Conservation (phyloP, 306 rosid genomes). For the Cicer arietinum region DNA sequence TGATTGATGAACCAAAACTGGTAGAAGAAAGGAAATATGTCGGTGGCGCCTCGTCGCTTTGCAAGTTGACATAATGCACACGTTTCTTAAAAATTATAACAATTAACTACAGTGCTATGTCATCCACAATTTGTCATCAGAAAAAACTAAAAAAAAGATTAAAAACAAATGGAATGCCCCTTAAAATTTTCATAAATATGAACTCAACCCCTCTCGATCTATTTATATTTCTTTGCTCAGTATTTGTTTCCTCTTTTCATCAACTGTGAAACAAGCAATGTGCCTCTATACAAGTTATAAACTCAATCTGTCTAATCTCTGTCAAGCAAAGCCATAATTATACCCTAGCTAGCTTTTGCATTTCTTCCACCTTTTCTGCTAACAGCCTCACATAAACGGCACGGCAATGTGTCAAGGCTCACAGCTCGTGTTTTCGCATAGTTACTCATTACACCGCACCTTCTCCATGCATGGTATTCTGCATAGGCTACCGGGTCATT, state of each 20-base stretch:
- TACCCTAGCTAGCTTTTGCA: conserved; percentile 49
- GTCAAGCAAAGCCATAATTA: conserved; percentile 25
- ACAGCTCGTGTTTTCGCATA: conserved; percentile 73
- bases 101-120: neutral
- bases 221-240: no score
- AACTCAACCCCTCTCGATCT: no score
- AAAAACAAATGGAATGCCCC: conserved; percentile 30
- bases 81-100: conserved; percentile 14
- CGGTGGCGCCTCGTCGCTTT: neutral
- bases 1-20: no score
- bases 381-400: conserved; percentile 79
- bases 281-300: conserved; percentile 47
- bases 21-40: no score
- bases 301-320: conserved; percentile 21
- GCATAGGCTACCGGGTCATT: conserved; percentile 88
- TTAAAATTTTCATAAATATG: neutral
- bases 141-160: neutral
- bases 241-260: neutral
- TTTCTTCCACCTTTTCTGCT: conserved; percentile 85
- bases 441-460: conserved; percentile 78
- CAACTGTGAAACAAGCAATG: conserved; percentile 32
- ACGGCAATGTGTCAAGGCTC: conserved; percentile 91
- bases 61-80: conserved; percentile 26
- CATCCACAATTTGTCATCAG: conserved; percentile 42
- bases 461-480: conserved; percentile 97